phyloP scores from a whole-genome alignment of 768 basidiomycete species.

The Cyathus striatus region DNA sequence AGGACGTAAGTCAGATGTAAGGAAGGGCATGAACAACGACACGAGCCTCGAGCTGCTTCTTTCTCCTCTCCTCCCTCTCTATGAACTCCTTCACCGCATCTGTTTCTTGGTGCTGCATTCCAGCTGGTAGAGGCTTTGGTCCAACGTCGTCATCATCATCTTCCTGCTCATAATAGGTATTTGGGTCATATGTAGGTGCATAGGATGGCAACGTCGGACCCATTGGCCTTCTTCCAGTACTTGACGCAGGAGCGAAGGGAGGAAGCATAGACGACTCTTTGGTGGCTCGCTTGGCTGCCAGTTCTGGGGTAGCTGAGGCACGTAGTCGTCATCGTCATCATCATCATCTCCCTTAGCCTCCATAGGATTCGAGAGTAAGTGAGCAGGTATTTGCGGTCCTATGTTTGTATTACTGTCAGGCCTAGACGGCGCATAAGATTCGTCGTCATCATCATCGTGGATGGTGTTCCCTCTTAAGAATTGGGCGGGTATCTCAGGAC shows the following conservation, averaged over 20 bases:
- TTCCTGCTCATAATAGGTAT: conserved; percentile 29
- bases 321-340: conserved; percentile 61
- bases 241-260: conserved; percentile 11
- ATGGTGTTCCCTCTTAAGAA: conserved; percentile 3
- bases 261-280: conserved; percentile 19
- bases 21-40: neutral
- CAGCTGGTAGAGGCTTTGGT: conserved; percentile 66
- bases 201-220: conserved; percentile 51
- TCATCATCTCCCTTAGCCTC: conserved; percentile 14
- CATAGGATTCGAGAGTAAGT: conserved; percentile 14
- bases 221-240: conserved; percentile 29
- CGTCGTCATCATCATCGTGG: conserved; percentile 1
- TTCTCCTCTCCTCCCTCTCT: conserved; percentile 76
- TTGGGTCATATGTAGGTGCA: conserved; percentile 26
- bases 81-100: conserved; percentile 80
- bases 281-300: conserved; percentile 40
- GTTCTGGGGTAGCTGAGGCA: conserved; percentile 74
- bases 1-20: neutral
- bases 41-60: conserved; percentile 61
- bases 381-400: conserved; percentile 22
- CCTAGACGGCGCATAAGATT: neutral
- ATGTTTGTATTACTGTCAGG: too few relatives aligned
- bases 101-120: conserved; percentile 33
- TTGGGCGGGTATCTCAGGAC: conserved; percentile 4
- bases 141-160: conserved; percentile 78